Conservation (phyloP, 148 eudicot genomes). For the Heliosperma pusillum region DNA sequence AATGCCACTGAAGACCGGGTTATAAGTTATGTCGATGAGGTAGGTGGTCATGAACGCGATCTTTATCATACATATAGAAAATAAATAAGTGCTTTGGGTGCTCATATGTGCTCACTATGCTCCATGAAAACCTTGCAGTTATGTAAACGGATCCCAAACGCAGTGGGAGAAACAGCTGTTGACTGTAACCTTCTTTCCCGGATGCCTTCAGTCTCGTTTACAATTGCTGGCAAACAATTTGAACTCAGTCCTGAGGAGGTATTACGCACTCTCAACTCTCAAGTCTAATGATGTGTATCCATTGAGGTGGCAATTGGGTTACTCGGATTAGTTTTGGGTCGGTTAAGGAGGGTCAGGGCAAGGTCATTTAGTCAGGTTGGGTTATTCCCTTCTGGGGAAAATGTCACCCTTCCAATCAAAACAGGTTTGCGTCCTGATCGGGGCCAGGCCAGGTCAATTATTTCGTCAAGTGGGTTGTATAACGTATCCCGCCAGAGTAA, state of each 20-base stretch:
- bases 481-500: too few species aligned
- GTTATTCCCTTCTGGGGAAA: too few species aligned
- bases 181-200: slow-evolving; percentile 57
- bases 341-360: not conserved
- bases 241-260: slow-evolving; percentile 76
- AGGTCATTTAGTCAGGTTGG: too few species aligned
- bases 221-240: slow-evolving; percentile 68
- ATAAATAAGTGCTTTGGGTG: not conserved
- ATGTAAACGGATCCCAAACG: slow-evolving; percentile 73
- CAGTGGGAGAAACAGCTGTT: slow-evolving; percentile 68
- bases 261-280: not conserved
- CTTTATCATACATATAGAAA: not conserved
- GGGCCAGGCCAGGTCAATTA: too few species aligned
- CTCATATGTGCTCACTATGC: slow-evolving; percentile 10
- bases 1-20: slow-evolving; percentile 71
- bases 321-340: not conserved
- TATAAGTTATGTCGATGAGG: slow-evolving; percentile 64
- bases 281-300: not conserved
- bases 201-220: slow-evolving; percentile 78
- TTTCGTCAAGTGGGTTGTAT: too few species aligned
- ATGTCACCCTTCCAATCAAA: too few species aligned
- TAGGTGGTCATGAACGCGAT: slow-evolving; percentile 17
- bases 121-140: slow-evolving; percentile 40
- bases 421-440: too few species aligned
- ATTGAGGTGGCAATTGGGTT: not conserved